Base-by-base conservation (phyloP, 306 rosid genomes). In the Trichosanthes truncata region DNA sequence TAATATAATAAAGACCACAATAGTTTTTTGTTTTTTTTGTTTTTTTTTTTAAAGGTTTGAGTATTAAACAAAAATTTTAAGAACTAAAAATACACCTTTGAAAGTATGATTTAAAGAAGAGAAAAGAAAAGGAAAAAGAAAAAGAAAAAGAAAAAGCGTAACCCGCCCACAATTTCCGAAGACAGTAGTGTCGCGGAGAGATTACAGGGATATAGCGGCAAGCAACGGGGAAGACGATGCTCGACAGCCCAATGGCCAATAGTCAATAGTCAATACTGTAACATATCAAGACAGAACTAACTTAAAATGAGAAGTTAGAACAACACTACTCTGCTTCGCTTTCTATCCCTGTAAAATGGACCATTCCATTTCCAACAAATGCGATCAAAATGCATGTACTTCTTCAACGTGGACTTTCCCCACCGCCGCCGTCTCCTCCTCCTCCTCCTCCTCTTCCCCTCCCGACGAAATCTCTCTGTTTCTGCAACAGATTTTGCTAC, bases 391-490 rank as follows among this genome's bases (percentile, higher is more conserved):
- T 72, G 26, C 78, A 26, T 51, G 75, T 56, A 38, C 75, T 45
- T 61, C 69, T 57, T 62, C 72, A 33, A 25, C 74, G 6, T 35
- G 41, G 31, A 26, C 55, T 46, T 46, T 62, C 9, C 81, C 81
- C 56, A 35, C 51, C 72, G 1, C 53, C 84, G 23, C 83, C 38
- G 13, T 31, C 74, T 9, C 61, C 84, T 10, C 83, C 86, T 41
- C 76, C 89, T 23, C 9, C 89, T 73, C 61, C 85, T 46, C 77
- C 20, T 49, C 85, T 66, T 81, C 92, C 53, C 81, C 93, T 21
- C 82, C 93, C 18, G 98, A 95, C 75, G 98, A 95, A 72, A 88
- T 95, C 85, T 92, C 98, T 35, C 89, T 92, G 74, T 90, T 95
- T 52, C 96, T 95, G 46, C 93, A 85, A 72, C 98, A 95, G 87